A percentile compares a stretch with the other conserved stretches of the same genome.
These are phyloP conservation scores for Penicillium sp. DNA, from an alignment of 2,329 filamentous ascomycete genomes.

Conservation along the genomic window DNA sequence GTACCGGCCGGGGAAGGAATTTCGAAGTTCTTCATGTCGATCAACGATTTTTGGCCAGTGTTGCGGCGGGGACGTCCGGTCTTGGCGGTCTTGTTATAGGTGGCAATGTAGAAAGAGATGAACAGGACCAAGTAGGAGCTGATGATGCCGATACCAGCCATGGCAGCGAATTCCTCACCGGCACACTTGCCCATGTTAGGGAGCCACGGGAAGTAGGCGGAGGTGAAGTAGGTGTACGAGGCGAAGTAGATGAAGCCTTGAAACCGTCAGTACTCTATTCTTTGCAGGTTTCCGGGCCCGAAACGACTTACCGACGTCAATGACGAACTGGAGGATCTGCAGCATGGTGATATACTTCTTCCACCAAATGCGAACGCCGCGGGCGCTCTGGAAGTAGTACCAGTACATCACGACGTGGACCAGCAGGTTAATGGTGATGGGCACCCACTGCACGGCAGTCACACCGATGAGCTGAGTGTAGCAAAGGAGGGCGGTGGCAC, in stretches of 20 bases:
- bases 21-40: slow-evolving; percentile 77
- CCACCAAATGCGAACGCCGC: slow-evolving; percentile 96
- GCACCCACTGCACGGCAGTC: slow-evolving; percentile 92
- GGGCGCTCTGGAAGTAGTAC: slow-evolving; percentile 99
- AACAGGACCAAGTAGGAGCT: slow-evolving; percentile 96
- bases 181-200: slow-evolving; percentile 84
- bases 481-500: slow-evolving; percentile 93
- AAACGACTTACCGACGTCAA: slow-evolving; percentile 75
- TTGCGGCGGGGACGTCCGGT: slow-evolving; percentile 45
- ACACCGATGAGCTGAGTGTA: slow-evolving; percentile 94
- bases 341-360: slow-evolving; percentile 99
- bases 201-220: slow-evolving; percentile 80
- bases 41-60: slow-evolving; percentile 78
- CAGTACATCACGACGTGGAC: slow-evolving; percentile 99
- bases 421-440: slow-evolving; percentile 84
- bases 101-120: slow-evolving; percentile 98
- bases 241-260: slow-evolving; percentile 96
- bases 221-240: slow-evolving; percentile 97
- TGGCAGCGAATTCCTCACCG: slow-evolving; percentile 94
- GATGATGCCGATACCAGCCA: slow-evolving; percentile 86
- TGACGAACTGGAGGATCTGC: slow-evolving; percentile 95
- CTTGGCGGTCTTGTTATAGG: slow-evolving; percentile 70
- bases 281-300: neutral
- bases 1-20: slow-evolving; percentile 45
- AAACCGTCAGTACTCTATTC: slow-evolving; percentile 7